Evolutionary conservation across 1,284 basidiomycete species (phyloP), one percentile per base, ranked within the genome.

Genomic region (Pterula multifida): DNA sequence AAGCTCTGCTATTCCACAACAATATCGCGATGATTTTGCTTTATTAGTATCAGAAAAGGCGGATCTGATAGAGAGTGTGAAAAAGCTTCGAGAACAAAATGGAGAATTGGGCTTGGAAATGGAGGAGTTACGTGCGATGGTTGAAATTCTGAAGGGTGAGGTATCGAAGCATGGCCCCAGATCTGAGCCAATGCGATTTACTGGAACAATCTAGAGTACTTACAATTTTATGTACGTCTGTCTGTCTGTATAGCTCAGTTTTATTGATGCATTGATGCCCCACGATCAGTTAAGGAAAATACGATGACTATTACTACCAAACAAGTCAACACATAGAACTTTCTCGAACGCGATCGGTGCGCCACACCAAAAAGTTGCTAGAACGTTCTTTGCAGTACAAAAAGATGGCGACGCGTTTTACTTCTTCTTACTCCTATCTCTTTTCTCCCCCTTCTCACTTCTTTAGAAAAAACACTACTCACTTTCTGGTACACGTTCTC

Each of bases 81-180:
- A 65, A 36, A 69, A 65, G 51, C 58, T 88, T 47, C 67, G 68
- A 25, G 74, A 76, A 23, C 74, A 83, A 55, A 85, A 85, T 52
- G 63, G 63, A 3, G 70, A 76, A 17, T 57, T 84, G 53, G 71
- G 71, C 50, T 79, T 82, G 23, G 77, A 84, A 57, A 63, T 84
- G 44, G 81, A 87, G 54, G 85, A 90, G 58, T 63, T 86, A 65
- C 74, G 72, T 50, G 80, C 75, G 23, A 83, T 81, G 71, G 65
- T 85, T n/a, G 82, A 85, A 58, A 58, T 78, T 23, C 60, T 86
- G 56, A 81, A 73, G 57, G 73, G 67, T 48, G 74, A 78, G 57
- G 61, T 72, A 47, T 72, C 76, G 19, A 68, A 65, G 50, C 67
- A 63, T 36, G 72, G 76, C 13, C 55, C 79, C 48, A 60, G 70